Conservation (phyloP, 2,329 filamentous ascomycete species). For the Teratosphaeria zuluensis region DNA sequence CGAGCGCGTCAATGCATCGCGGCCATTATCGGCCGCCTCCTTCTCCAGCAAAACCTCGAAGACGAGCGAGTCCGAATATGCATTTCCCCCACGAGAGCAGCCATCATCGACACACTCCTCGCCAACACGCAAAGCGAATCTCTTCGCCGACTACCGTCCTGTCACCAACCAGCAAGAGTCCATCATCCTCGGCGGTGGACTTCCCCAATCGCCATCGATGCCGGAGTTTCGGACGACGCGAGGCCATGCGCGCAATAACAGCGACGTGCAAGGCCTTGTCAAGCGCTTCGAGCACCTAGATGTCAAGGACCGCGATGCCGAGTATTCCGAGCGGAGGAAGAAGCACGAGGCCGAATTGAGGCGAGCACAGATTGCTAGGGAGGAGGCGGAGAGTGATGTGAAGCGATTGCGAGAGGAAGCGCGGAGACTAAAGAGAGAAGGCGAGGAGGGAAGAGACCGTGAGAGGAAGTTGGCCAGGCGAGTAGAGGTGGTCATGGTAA, state of each 20-base stretch:
- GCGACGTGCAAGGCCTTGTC: conserved; percentile 50
- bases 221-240: conserved; percentile 21
- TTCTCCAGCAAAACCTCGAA: conserved; percentile 29
- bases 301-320: conserved; percentile 37
- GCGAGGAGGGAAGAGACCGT: conserved; percentile 56
- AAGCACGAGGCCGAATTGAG: conserved; percentile 35
- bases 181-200: conserved; percentile 5
- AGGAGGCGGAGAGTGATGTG: conserved; percentile 63
- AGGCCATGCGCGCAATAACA: conserved; percentile 44
- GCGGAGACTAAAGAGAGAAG: conserved; percentile 44
- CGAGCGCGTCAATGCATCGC: conserved; percentile 48
- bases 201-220: conserved; percentile 21
- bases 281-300: conserved; percentile 64
- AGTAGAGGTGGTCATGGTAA: conserved; percentile 59
- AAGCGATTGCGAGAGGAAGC: conserved; percentile 54
- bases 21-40: conserved; percentile 25
- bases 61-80: conserved; percentile 7
- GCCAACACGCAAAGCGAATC: conserved; percentile 23
- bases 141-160: conserved; percentile 23
- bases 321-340: conserved; percentile 30
- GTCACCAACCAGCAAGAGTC: conserved; percentile 6
- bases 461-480: conserved; percentile 58
- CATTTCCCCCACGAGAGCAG: not conserved
- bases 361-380: conserved; percentile 37
- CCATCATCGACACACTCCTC: conserved; percentile 20